Conservation (phyloP, 1,284 basidiomycete species). For the Microbotryomycetes sp. region DNA sequence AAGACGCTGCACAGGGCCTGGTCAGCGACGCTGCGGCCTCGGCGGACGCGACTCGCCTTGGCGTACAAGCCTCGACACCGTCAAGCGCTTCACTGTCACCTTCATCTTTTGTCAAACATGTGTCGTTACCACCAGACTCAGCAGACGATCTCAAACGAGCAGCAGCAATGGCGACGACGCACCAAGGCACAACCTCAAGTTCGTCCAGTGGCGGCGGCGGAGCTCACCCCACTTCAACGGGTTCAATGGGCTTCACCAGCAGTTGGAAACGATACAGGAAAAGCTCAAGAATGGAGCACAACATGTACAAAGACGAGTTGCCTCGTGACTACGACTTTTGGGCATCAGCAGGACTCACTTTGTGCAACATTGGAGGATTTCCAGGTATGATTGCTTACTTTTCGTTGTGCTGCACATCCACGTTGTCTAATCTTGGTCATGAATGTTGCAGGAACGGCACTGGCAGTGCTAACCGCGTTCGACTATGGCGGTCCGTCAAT, state of each 20-base stretch:
- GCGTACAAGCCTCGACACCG: background rate
- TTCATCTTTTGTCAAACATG: background rate
- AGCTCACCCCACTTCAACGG: background rate
- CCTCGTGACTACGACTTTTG: slow-evolving; percentile 29
- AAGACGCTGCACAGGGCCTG: too few relatives aligned
- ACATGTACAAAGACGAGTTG: background rate
- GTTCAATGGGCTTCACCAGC: background rate
- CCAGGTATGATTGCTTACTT: slow-evolving; percentile 15
- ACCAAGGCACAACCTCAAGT: background rate
- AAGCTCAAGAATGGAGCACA: background rate
- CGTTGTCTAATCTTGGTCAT: background rate
- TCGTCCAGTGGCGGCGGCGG: background rate
- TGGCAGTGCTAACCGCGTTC: slow-evolving; percentile 35
- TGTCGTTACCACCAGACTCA: background rate
- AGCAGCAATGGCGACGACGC: background rate
- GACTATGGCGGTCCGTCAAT: slow-evolving; percentile 35
- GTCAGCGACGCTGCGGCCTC: too few relatives aligned
- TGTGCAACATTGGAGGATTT: slow-evolving; percentile 32
- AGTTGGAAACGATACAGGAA: background rate
- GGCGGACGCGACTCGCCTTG: too few relatives aligned
- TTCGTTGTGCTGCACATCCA: background rate
- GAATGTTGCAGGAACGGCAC: slow-evolving; percentile 21
- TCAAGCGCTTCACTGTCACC: background rate
- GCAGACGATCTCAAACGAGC: background rate
- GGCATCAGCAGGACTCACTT: slow-evolving; percentile 19